A percentile compares a stretch with the other conserved stretches of the same genome.
Conservation (phyloP, 108 stramenopile genomes). For the Halocafeteria seosinensis region DNA sequence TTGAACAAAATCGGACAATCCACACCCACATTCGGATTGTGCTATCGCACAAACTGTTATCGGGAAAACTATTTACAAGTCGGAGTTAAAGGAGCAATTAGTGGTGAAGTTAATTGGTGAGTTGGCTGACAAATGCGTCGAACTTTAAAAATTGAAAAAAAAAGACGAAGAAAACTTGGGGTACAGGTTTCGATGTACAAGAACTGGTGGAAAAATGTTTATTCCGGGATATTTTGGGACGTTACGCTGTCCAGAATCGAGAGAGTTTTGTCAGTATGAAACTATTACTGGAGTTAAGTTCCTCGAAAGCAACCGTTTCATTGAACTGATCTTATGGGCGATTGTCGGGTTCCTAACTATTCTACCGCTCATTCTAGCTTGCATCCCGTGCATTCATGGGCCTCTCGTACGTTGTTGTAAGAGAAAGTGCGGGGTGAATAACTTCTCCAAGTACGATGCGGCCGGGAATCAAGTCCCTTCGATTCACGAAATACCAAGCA, state of each 20-base stretch:
- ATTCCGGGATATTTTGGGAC: background rate
- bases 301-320: background rate
- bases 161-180: background rate
- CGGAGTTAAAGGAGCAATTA: background rate
- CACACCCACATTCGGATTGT: background rate
- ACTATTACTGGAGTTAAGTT: background rate
- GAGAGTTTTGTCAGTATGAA: background rate
- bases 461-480: too few species aligned
- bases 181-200: background rate
- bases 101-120: too few species aligned
- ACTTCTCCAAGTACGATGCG: too few species aligned
- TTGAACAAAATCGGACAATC: background rate
- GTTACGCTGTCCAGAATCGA: background rate
- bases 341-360: background rate
- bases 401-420: background rate
- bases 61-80: background rate
- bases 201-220: conserved; percentile 1
- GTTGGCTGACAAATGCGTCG: too few species aligned
- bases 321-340: background rate
- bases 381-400: background rate
- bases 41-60: background rate
- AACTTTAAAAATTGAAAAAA: too few species aligned
- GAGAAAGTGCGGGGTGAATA: background rate
- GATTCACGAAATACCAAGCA: too few species aligned
- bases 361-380: background rate